Evolutionary conservation across 2,329 filamentous ascomycete genomes (phyloP).

Genomic region (Metarhizium brunneum): DNA sequence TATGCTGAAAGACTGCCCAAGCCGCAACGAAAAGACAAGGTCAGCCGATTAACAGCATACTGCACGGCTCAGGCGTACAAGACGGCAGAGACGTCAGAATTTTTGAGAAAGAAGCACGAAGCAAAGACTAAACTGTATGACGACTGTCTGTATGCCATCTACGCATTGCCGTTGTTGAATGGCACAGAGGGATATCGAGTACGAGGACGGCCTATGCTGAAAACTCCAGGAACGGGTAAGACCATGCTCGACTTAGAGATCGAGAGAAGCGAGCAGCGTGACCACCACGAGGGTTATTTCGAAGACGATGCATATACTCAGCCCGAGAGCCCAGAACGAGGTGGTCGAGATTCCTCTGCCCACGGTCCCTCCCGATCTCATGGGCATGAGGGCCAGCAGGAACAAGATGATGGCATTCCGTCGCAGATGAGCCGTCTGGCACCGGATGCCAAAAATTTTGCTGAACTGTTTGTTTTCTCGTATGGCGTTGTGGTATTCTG

Average conservation of each 20-base stretch:
- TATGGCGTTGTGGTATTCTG: conserved; percentile 98
- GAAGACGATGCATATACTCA: conserved; percentile 56
- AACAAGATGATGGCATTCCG: conserved; percentile 30
- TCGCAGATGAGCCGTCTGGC: conserved; percentile 51
- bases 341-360: conserved; percentile 18
- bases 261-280: conserved; percentile 79
- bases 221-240: conserved; percentile 81
- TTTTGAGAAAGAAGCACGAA: conserved; percentile 77
- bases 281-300: conserved; percentile 88
- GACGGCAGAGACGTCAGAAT: conserved; percentile 77
- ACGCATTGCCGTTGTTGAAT: conserved; percentile 80
- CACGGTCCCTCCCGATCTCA: conserved; percentile 21
- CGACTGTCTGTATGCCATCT: conserved; percentile 92
- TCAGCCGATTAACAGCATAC: conserved; percentile 88
- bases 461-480: conserved; percentile 94
- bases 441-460: conserved; percentile 68
- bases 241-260: conserved; percentile 92
- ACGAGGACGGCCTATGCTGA: conserved; percentile 81
- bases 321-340: conserved; percentile 21
- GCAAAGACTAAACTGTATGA: conserved; percentile 96
- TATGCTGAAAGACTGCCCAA: conserved; percentile 93
- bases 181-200: conserved; percentile 82
- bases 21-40: conserved; percentile 72
- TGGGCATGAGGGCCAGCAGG: conserved; percentile 11
- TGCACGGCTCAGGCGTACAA: conserved; percentile 93